Base-by-base conservation (phyloP, 176 grass and related monocot species). In the Musa acuminata region DNA sequence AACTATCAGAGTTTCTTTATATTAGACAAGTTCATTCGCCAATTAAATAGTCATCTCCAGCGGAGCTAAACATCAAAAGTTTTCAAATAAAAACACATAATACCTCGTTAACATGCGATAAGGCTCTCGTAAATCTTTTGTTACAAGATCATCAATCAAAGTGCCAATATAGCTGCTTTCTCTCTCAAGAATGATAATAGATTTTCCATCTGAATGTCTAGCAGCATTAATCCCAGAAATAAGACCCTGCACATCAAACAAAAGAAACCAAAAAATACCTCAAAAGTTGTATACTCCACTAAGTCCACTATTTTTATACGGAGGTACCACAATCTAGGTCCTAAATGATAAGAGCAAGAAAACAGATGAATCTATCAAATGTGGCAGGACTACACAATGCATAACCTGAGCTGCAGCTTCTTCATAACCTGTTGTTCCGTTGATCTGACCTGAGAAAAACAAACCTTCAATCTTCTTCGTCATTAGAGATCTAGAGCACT, bases 401-500 rank as follows among this genome's bases (percentile, higher is more conserved):
- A 64, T 71, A 67, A 99, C 95, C 95, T 94, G 88, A 82, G 95
- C 88, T 63, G 95, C 90, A 23, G 88, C 90, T 87, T 99, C 95
- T 89, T 99, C 95, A 82, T 99, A 99, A 65, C 95, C 95, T 67
- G 95, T 99, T 76, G 95, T 99, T 82, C 95, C 95, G 64, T 99
- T 99, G 73, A 99, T 94, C 84, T 99, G 95, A 54, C 95, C 90
- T 73, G 95, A 99, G 86, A 99, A 99, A 80, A 99, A 99, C 71
- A 99, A 83, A 25, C 95, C 95, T 80, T 86, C 80, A 51, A 93
- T 71, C 63, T 84, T 99, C 85, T 99, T 94, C 58, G 90, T 99
- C 95, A 99, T 99, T 79, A 99, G 90, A n/a, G 95, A 91, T 87
- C 95, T 94, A 76, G 95, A 94, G 80, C 95, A 99, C 66, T 91